Evolutionary conservation across 768 basidiomycete genomes (phyloP), one percentile per base, ranked within the genome.

Genomic region (Lactarius vividus): DNA sequence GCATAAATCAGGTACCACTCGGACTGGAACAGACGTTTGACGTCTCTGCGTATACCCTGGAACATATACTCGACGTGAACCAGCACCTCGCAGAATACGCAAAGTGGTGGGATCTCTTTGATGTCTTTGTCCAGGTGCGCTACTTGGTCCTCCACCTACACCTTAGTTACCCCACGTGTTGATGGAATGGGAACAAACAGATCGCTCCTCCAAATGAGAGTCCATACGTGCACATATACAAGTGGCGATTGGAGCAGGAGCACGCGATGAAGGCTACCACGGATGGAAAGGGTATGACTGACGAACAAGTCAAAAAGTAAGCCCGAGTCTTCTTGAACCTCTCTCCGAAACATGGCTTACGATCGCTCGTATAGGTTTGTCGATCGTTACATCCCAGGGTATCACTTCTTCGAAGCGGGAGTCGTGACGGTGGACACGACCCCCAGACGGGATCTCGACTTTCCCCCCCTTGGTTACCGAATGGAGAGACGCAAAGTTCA

Each of bases 361-460:
- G 58, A 64, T 26, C 61, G 6, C 26, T 33, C 49, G 29, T 40
- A 23, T 72, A 93, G 91, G 40, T 96, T 96, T 73, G 86, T 96
- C 7, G 91, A 94, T 75, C 87, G 96, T 4, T 97, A 97, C 75
- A 94, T 98, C 70, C 95, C 95, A 1, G 92, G 91, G 3, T 98
- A 97, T 73, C 86, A 96, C 66, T 89, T 96, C 73, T 98, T 91
- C 72, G 85, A 83, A 4, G 84, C 85, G 26, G 85, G 88, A 13
- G 77, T 90, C 4, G 69, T 59, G 11, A 69, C 71, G 82, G 83
- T 52, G 65, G 61, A 62, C 33, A 70, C 16, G 68, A 70, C 26
- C 63, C 61, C 11, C 59, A 63, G 35, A 74, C 71, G 1, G 57
- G 56, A 18, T 59, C 28, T 6, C 58, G 31, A 20, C 53, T 65